Evolutionary conservation across 139 green algal species (phyloP).

Genomic region (Closterium sp.): DNA sequence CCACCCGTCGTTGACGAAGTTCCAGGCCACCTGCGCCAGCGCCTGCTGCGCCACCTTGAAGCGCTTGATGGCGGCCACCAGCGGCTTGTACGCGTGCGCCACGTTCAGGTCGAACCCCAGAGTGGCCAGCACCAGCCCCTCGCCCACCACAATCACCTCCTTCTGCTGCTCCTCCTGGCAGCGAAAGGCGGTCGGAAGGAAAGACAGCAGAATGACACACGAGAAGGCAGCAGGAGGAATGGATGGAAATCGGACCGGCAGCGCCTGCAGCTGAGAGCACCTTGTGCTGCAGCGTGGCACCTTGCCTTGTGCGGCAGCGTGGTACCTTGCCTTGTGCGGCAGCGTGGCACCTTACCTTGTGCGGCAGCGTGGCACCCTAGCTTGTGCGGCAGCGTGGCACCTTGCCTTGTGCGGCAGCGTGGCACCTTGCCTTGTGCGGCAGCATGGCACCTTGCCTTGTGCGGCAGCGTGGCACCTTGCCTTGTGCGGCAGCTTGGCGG

Average conservation of each 20-base stretch:
- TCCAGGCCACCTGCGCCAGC: slow-evolving; percentile 59
- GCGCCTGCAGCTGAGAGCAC: neutral
- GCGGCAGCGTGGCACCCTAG: too few species aligned
- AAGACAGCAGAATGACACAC: neutral
- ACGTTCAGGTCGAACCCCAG: slow-evolving; percentile 62
- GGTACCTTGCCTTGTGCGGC: too few species aligned
- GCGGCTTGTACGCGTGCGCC: slow-evolving; percentile 56
- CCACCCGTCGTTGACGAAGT: slow-evolving; percentile 64
- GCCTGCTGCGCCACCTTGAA: slow-evolving; percentile 25
- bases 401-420: too few species aligned
- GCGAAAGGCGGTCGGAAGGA: neutral
- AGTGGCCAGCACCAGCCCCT: slow-evolving; percentile 55
- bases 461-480: neutral
- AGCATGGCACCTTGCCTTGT: neutral
- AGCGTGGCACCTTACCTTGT: too few species aligned
- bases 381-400: too few species aligned
- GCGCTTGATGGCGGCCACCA: slow-evolving; percentile 44
- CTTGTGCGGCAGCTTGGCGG: neutral
- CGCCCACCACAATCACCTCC: slow-evolving; percentile 50
- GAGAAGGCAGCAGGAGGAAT: neutral
- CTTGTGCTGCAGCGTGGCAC: too few species aligned
- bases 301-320: too few species aligned
- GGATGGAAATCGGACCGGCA: neutral
- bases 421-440: too few species aligned
- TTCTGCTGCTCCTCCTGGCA: slow-evolving; percentile 36